These are phyloP conservation scores for Exophiala sideris DNA, from an alignment of 2,329 filamentous ascomycete species.

Conservation along the genomic window DNA sequence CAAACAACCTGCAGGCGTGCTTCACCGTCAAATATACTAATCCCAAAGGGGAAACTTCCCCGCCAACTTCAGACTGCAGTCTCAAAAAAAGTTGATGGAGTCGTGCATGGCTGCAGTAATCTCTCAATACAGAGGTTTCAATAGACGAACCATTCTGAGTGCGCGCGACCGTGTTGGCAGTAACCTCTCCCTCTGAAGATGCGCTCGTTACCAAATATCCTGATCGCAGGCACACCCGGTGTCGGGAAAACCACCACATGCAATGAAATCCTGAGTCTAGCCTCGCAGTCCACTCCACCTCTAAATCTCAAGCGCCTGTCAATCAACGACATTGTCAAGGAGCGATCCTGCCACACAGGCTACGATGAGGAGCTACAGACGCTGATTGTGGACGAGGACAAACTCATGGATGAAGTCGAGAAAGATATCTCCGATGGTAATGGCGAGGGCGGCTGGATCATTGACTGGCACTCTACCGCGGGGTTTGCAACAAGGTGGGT, in stretches of 20 bases:
- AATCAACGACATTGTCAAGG: slow-evolving; percentile 89
- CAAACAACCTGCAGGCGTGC: neutral
- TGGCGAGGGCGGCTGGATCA: slow-evolving; percentile 71
- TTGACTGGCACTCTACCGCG: slow-evolving; percentile 98
- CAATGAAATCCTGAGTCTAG: slow-evolving; percentile 57
- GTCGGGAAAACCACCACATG: slow-evolving; percentile 94
- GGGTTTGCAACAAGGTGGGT: slow-evolving; percentile 91
- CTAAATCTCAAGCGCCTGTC: slow-evolving; percentile 78
- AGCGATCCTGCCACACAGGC: slow-evolving; percentile 79
- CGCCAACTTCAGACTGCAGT: neutral
- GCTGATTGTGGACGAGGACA: slow-evolving; percentile 96
- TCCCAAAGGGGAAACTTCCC: neutral
- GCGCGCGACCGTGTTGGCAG: no score
- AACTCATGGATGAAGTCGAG: slow-evolving; percentile 88
- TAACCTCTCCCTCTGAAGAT: slow-evolving; percentile 2
- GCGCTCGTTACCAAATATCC: slow-evolving; percentile 68
- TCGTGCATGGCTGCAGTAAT: no score
- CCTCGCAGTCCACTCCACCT: slow-evolving; percentile 48
- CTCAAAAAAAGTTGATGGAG: neutral
- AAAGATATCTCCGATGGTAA: slow-evolving; percentile 59
- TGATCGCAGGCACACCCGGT: slow-evolving; percentile 92
- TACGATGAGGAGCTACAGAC: slow-evolving; percentile 81
- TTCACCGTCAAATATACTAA: neutral
- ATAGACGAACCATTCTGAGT: no score
- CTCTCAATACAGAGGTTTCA: no score